A percentile compares a stretch with the other conserved stretches of the same genome.
These are phyloP conservation scores for Puccinia novopanici DNA, from an alignment of 1,284 basidiomycete species.

Conservation along the genomic window DNA sequence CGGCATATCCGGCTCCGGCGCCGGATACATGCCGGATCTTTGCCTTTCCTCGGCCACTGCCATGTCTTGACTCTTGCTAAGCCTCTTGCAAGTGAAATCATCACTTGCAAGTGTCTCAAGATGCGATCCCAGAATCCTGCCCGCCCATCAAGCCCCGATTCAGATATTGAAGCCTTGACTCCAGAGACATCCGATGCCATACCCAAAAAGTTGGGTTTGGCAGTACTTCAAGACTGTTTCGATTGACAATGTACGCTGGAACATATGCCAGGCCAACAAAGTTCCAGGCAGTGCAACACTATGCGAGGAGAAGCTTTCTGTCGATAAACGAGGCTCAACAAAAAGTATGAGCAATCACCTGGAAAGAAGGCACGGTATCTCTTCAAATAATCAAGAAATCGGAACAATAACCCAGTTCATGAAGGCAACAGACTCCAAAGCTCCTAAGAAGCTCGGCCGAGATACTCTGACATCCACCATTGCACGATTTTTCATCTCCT, in stretches of 20 bases:
- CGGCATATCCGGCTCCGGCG: too few species aligned
- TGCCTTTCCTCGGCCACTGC: too few species aligned
- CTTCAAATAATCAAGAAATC: neutral
- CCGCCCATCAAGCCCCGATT: too few species aligned
- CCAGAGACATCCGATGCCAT: neutral
- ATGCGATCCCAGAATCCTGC: neutral
- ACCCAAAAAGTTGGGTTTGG: neutral
- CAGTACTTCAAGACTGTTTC: neutral
- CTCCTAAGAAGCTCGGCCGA: neutral
- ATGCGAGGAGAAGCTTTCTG: neutral
- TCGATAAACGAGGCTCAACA: neutral
- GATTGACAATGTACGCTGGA: neutral
- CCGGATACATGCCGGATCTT: too few species aligned
- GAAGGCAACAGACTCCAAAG: neutral
- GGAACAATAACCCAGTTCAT: neutral
- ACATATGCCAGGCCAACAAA: neutral
- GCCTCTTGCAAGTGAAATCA: too few species aligned
- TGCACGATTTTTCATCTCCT: slow-evolving; percentile 1
- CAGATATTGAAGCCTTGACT: neutral
- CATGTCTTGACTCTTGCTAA: too few species aligned
- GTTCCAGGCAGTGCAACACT: neutral
- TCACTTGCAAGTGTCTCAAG: neutral
- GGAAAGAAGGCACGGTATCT: neutral
- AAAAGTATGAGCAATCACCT: slow-evolving; percentile 15
- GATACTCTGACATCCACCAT: neutral